Percentiles rank a stretch among this genome's conserved stretches.
These are phyloP conservation scores for Piedraia hortae DNA, from an alignment of 2,329 filamentous ascomycete species.

Conservation along the genomic window DNA sequence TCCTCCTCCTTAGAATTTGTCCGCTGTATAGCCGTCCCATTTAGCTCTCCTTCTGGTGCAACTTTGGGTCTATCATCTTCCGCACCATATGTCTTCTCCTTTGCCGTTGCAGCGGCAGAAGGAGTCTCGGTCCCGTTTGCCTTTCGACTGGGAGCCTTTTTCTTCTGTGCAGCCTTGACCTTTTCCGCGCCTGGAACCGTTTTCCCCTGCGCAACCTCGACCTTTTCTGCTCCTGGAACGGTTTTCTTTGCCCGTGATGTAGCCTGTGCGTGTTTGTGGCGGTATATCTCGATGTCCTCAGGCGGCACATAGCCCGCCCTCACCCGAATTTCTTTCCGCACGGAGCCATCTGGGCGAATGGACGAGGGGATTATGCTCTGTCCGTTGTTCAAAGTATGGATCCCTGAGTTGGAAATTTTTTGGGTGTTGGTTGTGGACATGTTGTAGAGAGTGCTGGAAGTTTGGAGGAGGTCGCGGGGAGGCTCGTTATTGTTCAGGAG, in stretches of 20 bases:
- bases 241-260: slow-evolving; percentile 43
- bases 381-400: slow-evolving; percentile 47
- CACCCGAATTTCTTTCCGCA: slow-evolving; percentile 83
- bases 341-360: slow-evolving; percentile 59
- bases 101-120: slow-evolving; percentile 18
- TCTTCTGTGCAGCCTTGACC: slow-evolving; percentile 36
- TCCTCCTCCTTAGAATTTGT: slow-evolving; percentile 28
- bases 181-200: too few species aligned
- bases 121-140: too few species aligned
- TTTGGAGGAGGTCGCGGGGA: too few species aligned
- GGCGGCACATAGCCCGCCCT: slow-evolving; percentile 79
- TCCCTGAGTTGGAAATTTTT: slow-evolving; percentile 26
- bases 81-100: slow-evolving; percentile 8
- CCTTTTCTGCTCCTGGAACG: slow-evolving; percentile 42
- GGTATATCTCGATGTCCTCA: slow-evolving; percentile 90
- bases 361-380: slow-evolving; percentile 77
- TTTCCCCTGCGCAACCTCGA: slow-evolving; percentile 47
- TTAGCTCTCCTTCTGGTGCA: slow-evolving; percentile 33
- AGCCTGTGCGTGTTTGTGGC: slow-evolving; percentile 63
- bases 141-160: too few species aligned
- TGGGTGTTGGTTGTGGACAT: too few species aligned
- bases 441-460: too few species aligned
- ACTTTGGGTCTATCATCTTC: slow-evolving; percentile 11
- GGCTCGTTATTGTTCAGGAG: too few species aligned
- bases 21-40: slow-evolving; percentile 54